Percentiles rank a stretch among this genome's conserved stretches.
Evolutionary conservation across 1,284 basidiomycete species (phyloP).

Genomic region (Agaricales sp.): DNA sequence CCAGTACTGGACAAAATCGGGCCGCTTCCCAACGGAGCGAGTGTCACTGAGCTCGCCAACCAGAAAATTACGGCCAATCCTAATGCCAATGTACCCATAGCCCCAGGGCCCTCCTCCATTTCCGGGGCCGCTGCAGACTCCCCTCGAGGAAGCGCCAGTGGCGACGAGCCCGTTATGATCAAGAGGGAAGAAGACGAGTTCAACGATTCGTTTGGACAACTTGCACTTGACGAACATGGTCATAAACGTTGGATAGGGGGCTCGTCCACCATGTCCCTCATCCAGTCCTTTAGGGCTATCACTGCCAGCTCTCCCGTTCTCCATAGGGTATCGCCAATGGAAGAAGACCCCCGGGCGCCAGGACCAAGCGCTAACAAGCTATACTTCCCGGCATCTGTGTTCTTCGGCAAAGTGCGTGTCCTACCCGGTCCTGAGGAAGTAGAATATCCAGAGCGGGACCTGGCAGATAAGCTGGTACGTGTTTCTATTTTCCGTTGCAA

Average conservation of each 20-base stretch:
- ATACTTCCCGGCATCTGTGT: constrained; percentile 82
- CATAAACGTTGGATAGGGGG: constrained; percentile 89
- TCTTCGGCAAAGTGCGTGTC: constrained; percentile 78
- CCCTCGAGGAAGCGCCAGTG: constrained; percentile 19
- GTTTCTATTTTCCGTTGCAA: constrained; percentile 9
- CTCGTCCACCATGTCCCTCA: constrained; percentile 83
- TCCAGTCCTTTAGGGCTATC: constrained; percentile 75
- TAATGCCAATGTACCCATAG: constrained; percentile 25
- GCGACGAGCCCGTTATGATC: constrained; percentile 27
- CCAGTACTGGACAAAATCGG: constrained; percentile 66
- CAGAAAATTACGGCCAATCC: constrained; percentile 25
- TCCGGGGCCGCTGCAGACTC: constrained; percentile 17
- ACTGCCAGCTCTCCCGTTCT: constrained; percentile 52
- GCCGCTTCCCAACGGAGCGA: constrained; percentile 31
- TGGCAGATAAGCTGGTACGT: constrained; percentile 72
- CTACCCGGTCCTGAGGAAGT: constrained; percentile 80
- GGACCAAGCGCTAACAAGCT: constrained; percentile 72
- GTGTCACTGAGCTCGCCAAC: constrained; percentile 17
- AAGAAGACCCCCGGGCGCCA: constrained; percentile 67
- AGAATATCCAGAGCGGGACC: constrained; percentile 72
- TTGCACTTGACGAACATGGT: constrained; percentile 81
- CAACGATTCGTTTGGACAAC: constrained; percentile 74
- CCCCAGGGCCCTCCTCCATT: constrained; percentile 16
- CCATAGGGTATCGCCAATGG: constrained; percentile 69
- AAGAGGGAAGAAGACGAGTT: constrained; percentile 63